Percentiles rank a stretch among this genome's conserved stretches.
Conservation (phyloP, 345 rosid species). For the Combretum micranthum region DNA sequence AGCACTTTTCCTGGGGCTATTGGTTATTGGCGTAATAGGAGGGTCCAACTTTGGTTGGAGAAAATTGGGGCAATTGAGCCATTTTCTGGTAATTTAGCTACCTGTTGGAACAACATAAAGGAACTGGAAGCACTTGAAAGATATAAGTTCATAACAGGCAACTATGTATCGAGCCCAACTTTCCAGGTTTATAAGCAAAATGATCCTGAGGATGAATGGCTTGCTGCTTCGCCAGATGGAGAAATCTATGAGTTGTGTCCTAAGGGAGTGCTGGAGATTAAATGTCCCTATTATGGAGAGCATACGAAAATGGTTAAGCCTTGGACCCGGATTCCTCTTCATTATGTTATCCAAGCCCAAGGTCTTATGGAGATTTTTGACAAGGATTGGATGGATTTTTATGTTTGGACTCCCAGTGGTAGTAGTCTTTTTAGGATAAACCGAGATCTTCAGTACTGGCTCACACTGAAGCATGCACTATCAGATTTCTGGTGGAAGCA, state of each 20-base stretch:
- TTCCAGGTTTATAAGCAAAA: slow-evolving; percentile 33
- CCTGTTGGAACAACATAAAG: slow-evolving; percentile 46
- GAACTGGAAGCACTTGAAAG: slow-evolving; percentile 58
- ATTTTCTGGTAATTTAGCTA: slow-evolving; percentile 40
- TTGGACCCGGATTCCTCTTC: too few species aligned
- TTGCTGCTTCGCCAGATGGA: slow-evolving; percentile 95
- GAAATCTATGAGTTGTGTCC: slow-evolving; percentile 37
- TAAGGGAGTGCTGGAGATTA: slow-evolving; percentile 63
- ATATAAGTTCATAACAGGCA: slow-evolving; percentile 40
- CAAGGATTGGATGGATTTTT: too few species aligned
- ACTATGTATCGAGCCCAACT: slow-evolving; percentile 27
- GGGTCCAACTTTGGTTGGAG: slow-evolving; percentile 74
- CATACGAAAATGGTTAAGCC: slow-evolving; percentile 22
- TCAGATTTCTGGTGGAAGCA: too few species aligned
- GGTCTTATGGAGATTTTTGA: too few species aligned
- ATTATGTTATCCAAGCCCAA: too few species aligned
- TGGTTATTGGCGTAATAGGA: slow-evolving; percentile 53
- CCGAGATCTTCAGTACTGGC: too few species aligned
- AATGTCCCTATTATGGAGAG: slow-evolving; percentile 52
- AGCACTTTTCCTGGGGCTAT: slow-evolving; percentile 66
- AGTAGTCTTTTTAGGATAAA: too few species aligned
- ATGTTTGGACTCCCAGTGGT: too few species aligned
- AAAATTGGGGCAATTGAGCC: slow-evolving; percentile 60
- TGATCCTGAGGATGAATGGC: slow-evolving; percentile 42
- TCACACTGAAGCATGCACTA: too few species aligned